A percentile compares a stretch with the other conserved stretches of the same genome.
Evolutionary conservation across 768 basidiomycete genomes (phyloP).

Genomic region (Collybia nuda): DNA sequence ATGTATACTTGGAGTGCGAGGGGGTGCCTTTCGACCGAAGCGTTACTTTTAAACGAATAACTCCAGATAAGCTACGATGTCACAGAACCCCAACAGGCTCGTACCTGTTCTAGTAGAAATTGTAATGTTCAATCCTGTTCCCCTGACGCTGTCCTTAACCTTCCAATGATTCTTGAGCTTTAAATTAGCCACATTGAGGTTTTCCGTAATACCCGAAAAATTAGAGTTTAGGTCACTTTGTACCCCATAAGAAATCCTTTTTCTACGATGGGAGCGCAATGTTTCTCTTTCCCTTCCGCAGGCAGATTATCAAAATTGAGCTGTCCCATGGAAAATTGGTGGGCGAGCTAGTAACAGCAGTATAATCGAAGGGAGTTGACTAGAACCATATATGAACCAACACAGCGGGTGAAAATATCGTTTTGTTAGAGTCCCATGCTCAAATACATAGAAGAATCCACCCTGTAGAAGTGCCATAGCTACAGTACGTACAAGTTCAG

Average conservation of each 20-base stretch:
- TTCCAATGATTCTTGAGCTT: slow-evolving; percentile 34
- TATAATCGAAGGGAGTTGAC: slow-evolving; percentile 1
- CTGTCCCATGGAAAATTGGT: slow-evolving; percentile 30
- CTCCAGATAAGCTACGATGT: too few relatives aligned
- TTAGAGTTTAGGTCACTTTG: slow-evolving; percentile 18
- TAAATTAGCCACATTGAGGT: background rate
- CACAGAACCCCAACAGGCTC: too few relatives aligned
- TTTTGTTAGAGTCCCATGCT: slow-evolving; percentile 27
- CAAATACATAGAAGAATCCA: slow-evolving; percentile 35
- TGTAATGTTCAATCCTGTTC: slow-evolving; percentile 34
- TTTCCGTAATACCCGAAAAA: background rate
- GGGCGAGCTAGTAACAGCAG: too few relatives aligned
- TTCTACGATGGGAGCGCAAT: slow-evolving; percentile 30
- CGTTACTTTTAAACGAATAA: slow-evolving; percentile 20
- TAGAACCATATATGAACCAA: background rate
- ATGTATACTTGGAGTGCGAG: slow-evolving; percentile 26
- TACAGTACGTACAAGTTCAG: slow-evolving; percentile 24
- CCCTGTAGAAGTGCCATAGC: slow-evolving; percentile 28
- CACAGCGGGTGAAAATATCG: slow-evolving; percentile 10
- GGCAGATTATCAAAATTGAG: slow-evolving; percentile 28
- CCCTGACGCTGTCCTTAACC: slow-evolving; percentile 32
- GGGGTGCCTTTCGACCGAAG: slow-evolving; percentile 27
- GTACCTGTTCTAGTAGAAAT: slow-evolving; percentile 27
- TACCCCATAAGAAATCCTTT: slow-evolving; percentile 33
- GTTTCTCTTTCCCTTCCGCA: slow-evolving; percentile 27